A percentile compares a stretch with the other conserved stretches of the same genome.
Conservation (phyloP, 2,329 filamentous ascomycete genomes). For the Coniochaeta ligniaria region DNA sequence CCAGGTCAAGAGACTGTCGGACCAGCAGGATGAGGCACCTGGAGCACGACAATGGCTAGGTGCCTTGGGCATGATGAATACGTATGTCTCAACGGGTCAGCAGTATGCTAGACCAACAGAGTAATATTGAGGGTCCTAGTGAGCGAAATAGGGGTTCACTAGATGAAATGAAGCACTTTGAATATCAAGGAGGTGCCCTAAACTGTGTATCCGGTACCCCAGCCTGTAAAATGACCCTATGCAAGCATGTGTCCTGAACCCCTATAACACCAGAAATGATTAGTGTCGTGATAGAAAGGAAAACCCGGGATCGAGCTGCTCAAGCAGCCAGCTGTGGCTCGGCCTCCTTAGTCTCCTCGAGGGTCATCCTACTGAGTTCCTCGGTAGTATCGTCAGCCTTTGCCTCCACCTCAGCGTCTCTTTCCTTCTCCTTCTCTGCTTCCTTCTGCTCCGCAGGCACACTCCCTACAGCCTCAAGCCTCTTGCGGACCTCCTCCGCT, state of each 20-base stretch:
- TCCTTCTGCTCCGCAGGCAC: slow-evolving; percentile 18
- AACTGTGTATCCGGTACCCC: not conserved
- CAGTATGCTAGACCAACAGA: too few relatives aligned
- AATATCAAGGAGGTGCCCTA: not conserved
- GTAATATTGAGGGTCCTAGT: too few relatives aligned
- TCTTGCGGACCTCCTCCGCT: slow-evolving; percentile 37
- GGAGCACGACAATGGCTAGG: too few relatives aligned
- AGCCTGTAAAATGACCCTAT: not conserved
- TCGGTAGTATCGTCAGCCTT: not conserved
- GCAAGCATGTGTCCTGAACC: not conserved
- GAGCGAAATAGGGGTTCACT: not conserved
- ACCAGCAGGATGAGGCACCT: too few relatives aligned
- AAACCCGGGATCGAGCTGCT: not conserved
- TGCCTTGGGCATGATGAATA: too few relatives aligned
- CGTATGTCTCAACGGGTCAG: too few relatives aligned
- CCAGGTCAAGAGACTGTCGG: too few relatives aligned
- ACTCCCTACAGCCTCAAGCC: slow-evolving; percentile 40
- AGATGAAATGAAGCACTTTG: not conserved
- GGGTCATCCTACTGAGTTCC: slow-evolving; percentile 1
- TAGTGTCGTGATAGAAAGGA: not conserved
- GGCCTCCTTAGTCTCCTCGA: not conserved
- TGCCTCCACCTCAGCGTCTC: slow-evolving; percentile 6
- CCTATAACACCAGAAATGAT: not conserved
- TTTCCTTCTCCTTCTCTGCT: slow-evolving; percentile 25
- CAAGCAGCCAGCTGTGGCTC: not conserved